Evolutionary conservation across 345 rosid genomes (phyloP).

Genomic region (Hibiscus syriacus): DNA sequence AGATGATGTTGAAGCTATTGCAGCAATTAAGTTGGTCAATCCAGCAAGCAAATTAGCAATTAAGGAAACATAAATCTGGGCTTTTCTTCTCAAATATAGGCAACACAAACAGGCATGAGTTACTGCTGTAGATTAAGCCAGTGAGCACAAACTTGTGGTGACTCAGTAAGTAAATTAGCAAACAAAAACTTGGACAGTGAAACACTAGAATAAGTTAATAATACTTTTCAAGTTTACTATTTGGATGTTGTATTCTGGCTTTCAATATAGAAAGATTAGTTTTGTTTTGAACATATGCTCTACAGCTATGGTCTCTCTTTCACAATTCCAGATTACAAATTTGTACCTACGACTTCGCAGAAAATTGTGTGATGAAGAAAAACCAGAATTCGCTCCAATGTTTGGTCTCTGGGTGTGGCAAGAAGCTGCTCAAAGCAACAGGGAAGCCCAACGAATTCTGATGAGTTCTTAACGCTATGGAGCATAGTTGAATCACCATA

Average conservation of each 20-base stretch:
- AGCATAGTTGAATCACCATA: slow-evolving; percentile 50
- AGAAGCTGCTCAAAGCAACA: slow-evolving; percentile 7
- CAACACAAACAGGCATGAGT: not conserved
- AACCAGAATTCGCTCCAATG: slow-evolving; percentile 10
- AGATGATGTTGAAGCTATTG: not conserved
- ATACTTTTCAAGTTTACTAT: no score
- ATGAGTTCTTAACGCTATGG: slow-evolving; percentile 7
- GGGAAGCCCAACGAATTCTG: slow-evolving; percentile 20
- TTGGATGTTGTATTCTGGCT: slow-evolving; percentile 3
- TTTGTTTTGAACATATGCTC: not conserved
- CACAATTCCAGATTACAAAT: slow-evolving; percentile 14
- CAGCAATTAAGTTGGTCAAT: no score
- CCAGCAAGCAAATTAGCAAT: not conserved
- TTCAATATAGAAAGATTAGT: slow-evolving; percentile 12
- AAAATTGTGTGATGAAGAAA: slow-evolving; percentile 9
- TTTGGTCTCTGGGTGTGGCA: slow-evolving; percentile 7
- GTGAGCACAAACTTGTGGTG: not conserved
- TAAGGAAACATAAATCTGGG: not conserved
- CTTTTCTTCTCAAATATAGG: not conserved
- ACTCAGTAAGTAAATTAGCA: not conserved
- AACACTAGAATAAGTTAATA: not conserved
- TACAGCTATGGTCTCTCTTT: slow-evolving; percentile 10
- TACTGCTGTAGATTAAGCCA: not conserved
- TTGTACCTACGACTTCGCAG: slow-evolving; percentile 1
- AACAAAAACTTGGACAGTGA: not conserved